These are phyloP conservation scores for Candida qinlingensis DNA, from an alignment of 805 yeast species.

Conservation along the genomic window DNA sequence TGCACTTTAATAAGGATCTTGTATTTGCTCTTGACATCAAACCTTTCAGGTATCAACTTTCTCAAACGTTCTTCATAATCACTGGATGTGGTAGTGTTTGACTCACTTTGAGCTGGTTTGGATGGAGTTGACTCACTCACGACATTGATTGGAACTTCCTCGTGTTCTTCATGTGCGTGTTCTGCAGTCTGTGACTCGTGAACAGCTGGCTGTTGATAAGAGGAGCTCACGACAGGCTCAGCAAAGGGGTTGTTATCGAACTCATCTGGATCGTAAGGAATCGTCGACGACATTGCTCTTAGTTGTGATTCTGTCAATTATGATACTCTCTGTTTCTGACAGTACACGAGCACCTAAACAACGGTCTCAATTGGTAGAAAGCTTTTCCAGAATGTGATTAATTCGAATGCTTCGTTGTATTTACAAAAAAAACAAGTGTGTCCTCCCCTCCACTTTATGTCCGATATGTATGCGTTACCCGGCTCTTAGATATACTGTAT, in stretches of 20 bases:
- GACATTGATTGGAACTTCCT: background rate
- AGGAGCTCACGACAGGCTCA: slow-evolving; percentile 29
- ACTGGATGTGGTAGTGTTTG: slow-evolving; percentile 1
- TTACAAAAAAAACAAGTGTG: background rate
- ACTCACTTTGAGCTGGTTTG: no score
- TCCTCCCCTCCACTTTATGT: background rate
- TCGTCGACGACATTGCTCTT: slow-evolving; percentile 35
- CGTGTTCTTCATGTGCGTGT: slow-evolving; percentile 8
- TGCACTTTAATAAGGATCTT: slow-evolving; percentile 52
- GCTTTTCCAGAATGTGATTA: no score
- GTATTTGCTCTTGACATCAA: slow-evolving; percentile 25
- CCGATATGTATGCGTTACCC: background rate
- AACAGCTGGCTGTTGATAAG: slow-evolving; percentile 6
- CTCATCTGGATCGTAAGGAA: slow-evolving; percentile 49
- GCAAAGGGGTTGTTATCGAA: slow-evolving; percentile 61
- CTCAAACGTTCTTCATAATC: slow-evolving; percentile 4
- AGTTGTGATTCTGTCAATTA: background rate
- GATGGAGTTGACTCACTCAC: background rate
- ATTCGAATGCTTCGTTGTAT: no score
- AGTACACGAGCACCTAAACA: background rate
- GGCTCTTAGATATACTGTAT: background rate
- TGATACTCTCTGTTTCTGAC: no score
- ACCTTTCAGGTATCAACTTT: slow-evolving; percentile 22
- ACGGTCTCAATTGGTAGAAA: background rate
- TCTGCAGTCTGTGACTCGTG: no score